phyloP scores from a whole-genome alignment of 352 stramenopile genomes.

The Globisporangium alternatum region DNA sequence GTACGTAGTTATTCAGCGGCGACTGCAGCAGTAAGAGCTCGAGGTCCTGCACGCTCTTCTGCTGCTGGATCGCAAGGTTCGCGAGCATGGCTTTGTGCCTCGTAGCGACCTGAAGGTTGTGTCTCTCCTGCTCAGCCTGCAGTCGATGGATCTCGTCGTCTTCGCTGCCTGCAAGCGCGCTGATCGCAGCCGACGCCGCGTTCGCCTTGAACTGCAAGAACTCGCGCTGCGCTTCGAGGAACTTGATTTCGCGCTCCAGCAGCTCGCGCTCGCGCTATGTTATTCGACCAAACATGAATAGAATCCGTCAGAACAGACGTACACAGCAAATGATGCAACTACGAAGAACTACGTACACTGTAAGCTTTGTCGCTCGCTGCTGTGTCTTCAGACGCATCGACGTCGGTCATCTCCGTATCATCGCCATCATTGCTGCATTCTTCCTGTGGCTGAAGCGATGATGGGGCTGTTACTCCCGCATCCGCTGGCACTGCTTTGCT shows the following conservation, averaged over 20 bases:
- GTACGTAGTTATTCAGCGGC: conserved; percentile 56
- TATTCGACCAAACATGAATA: not conserved
- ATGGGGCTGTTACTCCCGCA: not conserved
- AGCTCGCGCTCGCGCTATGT: conserved; percentile 26
- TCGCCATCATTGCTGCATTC: not conserved
- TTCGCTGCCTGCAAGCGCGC: conserved; percentile 4
- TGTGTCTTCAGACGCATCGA: not conserved
- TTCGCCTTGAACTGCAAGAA: conserved; percentile 41
- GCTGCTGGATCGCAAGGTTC: conserved; percentile 32
- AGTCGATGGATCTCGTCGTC: conserved; percentile 7
- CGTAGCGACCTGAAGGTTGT: conserved; percentile 24
- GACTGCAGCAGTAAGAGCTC: conserved; percentile 38
- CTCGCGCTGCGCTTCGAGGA: conserved; percentile 54
- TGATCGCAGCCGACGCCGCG: conserved; percentile 3
- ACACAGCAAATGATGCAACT: not conserved
- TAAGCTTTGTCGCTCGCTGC: not conserved
- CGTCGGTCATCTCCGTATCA: not conserved
- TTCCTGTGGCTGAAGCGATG: not conserved
- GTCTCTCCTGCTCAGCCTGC: conserved; percentile 25
- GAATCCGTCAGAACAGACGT: not conserved
- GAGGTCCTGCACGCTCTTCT: conserved; percentile 40
- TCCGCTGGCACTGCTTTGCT: not conserved
- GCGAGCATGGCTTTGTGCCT: conserved; percentile 33
- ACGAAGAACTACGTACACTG: conserved; percentile 1
- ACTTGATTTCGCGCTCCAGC: conserved; percentile 42